phyloP scores from a whole-genome alignment of 192 early-diverging fungal genomes.

The Oehlia diaphana region DNA sequence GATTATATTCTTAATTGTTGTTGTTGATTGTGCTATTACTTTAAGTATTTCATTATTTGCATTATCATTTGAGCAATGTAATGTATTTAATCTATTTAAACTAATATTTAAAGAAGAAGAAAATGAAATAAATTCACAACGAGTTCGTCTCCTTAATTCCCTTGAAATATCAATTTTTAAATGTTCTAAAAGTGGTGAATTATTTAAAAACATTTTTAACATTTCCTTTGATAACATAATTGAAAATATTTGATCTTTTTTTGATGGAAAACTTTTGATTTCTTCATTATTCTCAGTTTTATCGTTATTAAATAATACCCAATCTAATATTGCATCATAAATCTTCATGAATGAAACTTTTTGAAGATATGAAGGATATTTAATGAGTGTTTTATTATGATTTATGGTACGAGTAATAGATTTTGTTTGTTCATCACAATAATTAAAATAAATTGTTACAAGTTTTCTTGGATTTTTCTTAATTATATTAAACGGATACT shows the following conservation, averaged over 20 bases:
- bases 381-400: neutral
- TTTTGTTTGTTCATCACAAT: neutral
- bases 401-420: neutral
- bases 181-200: neutral
- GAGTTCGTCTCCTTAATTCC: neutral
- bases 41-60: neutral
- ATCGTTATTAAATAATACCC: neutral
- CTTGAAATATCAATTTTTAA: neutral
- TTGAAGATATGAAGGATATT: neutral
- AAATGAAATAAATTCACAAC: neutral
- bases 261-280: neutral
- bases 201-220: neutral
- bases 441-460: neutral
- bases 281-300: neutral
- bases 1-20: neutral
- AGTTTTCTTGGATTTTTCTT: neutral
- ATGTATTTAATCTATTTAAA: neutral
- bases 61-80: neutral
- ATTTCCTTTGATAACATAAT: neutral
- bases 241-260: neutral
- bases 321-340: neutral
- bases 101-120: neutral
- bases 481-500: neutral
- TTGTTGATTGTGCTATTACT: neutral
- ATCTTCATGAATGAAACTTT: neutral